Percentiles rank a stretch among this genome's conserved stretches.
Conservation (phyloP, 192 early-diverging fungal genomes). For the Rhizoclosmatium globosum region DNA sequence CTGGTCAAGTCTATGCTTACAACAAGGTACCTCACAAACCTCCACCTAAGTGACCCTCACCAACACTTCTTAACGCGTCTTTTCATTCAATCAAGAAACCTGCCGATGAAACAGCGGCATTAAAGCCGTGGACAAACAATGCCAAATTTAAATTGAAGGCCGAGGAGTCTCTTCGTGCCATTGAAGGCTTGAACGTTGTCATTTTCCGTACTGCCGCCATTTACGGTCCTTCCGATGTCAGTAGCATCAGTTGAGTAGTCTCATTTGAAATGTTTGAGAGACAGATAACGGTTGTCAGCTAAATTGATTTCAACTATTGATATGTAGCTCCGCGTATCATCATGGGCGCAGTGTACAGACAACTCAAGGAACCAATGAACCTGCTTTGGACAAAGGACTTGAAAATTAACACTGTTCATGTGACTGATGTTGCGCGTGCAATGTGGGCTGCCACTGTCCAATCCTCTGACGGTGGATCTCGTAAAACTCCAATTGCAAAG, state of each 20-base stretch:
- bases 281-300: too few species aligned
- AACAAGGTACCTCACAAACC: conserved; percentile 60
- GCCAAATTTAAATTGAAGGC: conserved; percentile 81
- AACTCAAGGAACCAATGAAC: conserved; percentile 86
- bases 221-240: conserved; percentile 84
- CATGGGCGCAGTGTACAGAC: conserved; percentile 87
- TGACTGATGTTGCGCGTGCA: conserved; percentile 75
- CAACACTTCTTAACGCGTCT: not conserved
- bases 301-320: too few species aligned
- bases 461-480: conserved; percentile 55
- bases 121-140: conserved; percentile 84
- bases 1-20: conserved; percentile 89
- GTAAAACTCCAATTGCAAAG: conserved; percentile 46
- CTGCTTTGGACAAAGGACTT: conserved; percentile 93
- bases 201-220: conserved; percentile 88
- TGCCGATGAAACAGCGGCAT: conserved; percentile 66
- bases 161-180: conserved; percentile 80
- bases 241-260: conserved; percentile 71
- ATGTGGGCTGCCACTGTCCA: conserved; percentile 60
- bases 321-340: conserved; percentile 87
- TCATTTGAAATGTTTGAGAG: conserved; percentile 38
- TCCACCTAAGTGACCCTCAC: not conserved
- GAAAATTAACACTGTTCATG: conserved; percentile 95
- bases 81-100: conserved; percentile 58
- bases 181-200: conserved; percentile 80